Conservation (phyloP, 1,284 basidiomycete genomes). For the Tylopilus sp. region DNA sequence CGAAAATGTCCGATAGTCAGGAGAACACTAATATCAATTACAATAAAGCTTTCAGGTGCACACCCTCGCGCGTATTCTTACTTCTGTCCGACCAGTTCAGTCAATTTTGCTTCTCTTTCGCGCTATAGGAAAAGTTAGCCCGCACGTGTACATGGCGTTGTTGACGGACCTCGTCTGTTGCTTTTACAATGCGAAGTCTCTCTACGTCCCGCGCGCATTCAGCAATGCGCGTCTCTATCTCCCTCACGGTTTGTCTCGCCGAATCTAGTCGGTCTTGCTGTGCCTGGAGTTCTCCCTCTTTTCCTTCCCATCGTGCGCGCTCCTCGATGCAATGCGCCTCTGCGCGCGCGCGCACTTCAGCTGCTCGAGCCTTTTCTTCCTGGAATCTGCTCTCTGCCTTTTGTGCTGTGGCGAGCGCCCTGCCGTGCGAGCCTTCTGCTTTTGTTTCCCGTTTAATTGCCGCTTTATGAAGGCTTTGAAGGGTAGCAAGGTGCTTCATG, state of each 20-base stretch:
- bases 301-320: constrained; percentile 33
- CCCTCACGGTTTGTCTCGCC: constrained; percentile 29
- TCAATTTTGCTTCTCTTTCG: constrained; percentile 28
- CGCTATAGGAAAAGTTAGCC: constrained; percentile 24
- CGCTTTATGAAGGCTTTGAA: constrained; percentile 31
- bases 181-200: constrained; percentile 30
- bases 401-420: constrained; percentile 26
- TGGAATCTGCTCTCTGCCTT: constrained; percentile 29
- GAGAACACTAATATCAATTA: not conserved
- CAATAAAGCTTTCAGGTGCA: not conserved
- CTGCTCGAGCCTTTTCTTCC: constrained; percentile 25
- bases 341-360: constrained; percentile 26
- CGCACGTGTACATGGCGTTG: not conserved
- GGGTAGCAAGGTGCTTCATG: constrained; percentile 23
- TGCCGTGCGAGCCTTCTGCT: constrained; percentile 24
- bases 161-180: constrained; percentile 30
- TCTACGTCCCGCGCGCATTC: constrained; percentile 34
- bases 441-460: constrained; percentile 31
- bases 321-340: constrained; percentile 29
- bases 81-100: constrained; percentile 14
- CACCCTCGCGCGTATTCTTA: constrained; percentile 1
- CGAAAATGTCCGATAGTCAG: not conserved
- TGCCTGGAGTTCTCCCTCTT: constrained; percentile 24
- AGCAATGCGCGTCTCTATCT: constrained; percentile 24
- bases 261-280: constrained; percentile 32